Percentiles rank a stretch among this genome's conserved stretches.
Evolutionary conservation across 345 rosid species (phyloP).

Genomic region (Fremontodendron californicum): DNA sequence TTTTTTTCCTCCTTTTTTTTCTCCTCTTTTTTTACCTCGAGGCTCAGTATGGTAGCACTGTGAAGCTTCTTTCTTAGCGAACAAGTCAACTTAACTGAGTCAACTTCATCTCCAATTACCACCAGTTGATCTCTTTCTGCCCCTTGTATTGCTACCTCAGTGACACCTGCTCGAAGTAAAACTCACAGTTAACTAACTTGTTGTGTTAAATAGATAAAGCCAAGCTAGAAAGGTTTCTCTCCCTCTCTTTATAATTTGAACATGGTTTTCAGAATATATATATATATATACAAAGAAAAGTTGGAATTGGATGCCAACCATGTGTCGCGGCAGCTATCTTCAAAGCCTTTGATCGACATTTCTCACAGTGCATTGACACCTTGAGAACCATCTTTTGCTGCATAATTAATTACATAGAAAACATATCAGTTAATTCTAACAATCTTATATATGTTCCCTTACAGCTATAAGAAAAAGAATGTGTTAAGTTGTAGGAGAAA

Average conservation of each 20-base stretch:
- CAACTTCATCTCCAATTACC: slow-evolving; percentile 19
- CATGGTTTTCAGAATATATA: background rate
- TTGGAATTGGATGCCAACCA: background rate
- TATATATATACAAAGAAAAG: background rate
- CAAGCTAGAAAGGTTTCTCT: background rate
- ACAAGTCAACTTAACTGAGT: slow-evolving; percentile 12
- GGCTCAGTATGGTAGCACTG: slow-evolving; percentile 2
- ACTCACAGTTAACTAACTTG: background rate
- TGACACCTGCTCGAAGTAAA: slow-evolving; percentile 10
- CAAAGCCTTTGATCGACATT: slow-evolving; percentile 25
- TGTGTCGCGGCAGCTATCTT: background rate
- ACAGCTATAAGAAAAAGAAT: background rate
- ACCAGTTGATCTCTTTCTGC: background rate
- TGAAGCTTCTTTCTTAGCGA: slow-evolving; percentile 14
- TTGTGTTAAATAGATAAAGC: background rate
- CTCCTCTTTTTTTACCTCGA: background rate
- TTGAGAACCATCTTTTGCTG: slow-evolving; percentile 18
- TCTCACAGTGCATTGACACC: slow-evolving; percentile 9
- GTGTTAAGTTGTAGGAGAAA: background rate
- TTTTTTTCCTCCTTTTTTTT: background rate
- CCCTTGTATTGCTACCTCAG: slow-evolving; percentile 14
- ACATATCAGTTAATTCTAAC: background rate
- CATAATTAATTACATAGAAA: background rate
- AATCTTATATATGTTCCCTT: background rate
- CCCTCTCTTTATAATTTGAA: background rate